Conservation (phyloP, 495 filamentous ascomycete genomes). For the Immersiella caudata region DNA sequence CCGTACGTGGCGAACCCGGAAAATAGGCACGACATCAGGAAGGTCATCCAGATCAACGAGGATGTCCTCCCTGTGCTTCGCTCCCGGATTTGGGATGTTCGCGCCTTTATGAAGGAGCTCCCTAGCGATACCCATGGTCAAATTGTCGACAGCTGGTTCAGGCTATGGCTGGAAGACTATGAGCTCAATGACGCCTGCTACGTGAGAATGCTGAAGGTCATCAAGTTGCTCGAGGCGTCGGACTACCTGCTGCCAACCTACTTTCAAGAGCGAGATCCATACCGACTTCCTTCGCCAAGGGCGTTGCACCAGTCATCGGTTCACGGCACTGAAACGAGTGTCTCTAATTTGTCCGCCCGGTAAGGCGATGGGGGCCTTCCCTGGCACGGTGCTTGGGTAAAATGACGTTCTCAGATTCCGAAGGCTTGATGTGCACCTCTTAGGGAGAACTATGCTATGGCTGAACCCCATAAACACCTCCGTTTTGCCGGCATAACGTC, state of each 20-base stretch:
- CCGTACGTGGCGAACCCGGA: too few species aligned
- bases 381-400: too few species aligned
- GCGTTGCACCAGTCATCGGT: too few species aligned
- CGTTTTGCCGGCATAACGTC: neutral
- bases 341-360: too few species aligned
- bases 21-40: too few species aligned
- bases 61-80: neutral
- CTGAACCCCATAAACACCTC: neutral
- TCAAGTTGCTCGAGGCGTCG: neutral
- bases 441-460: conserved; percentile 3
- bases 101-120: neutral
- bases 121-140: neutral
- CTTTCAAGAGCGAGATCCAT: too few species aligned
- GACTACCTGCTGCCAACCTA: too few species aligned
- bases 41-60: neutral
- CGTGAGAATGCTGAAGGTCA: neutral
- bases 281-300: too few species aligned
- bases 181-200: neutral
- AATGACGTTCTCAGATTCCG: too few species aligned
- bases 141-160: neutral
- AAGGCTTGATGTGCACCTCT: too few species aligned
- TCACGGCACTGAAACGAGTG: too few species aligned
- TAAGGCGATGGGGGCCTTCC: too few species aligned
- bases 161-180: neutral
- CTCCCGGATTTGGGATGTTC: neutral